phyloP scores from a whole-genome alignment of 352 stramenopile genomes.

The Phytopythium aichiense region DNA sequence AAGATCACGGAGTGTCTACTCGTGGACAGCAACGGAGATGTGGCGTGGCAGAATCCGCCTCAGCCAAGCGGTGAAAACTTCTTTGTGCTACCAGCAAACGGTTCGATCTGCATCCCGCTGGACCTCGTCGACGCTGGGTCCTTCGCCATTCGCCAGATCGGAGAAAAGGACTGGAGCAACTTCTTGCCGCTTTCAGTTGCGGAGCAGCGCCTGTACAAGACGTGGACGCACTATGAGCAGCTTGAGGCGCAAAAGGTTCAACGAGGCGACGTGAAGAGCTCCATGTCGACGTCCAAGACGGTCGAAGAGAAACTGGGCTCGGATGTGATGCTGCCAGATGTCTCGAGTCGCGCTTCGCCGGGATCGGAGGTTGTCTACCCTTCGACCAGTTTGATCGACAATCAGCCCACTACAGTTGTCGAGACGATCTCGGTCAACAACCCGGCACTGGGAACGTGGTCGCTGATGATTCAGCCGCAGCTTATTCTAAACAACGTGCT shows the following conservation, averaged over 20 bases:
- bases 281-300: slow-evolving; percentile 44
- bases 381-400: slow-evolving; percentile 69
- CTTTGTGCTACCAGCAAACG: slow-evolving; percentile 48
- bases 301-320: slow-evolving; percentile 70
- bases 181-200: slow-evolving; percentile 58
- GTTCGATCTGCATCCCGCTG: slow-evolving; percentile 63
- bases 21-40: slow-evolving; percentile 40
- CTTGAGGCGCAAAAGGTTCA: slow-evolving; percentile 57
- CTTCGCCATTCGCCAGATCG: slow-evolving; percentile 82
- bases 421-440: slow-evolving; percentile 74
- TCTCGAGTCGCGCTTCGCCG: slow-evolving; percentile 32
- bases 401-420: slow-evolving; percentile 75
- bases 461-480: slow-evolving; percentile 78
- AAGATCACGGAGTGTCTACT: slow-evolving; percentile 78
- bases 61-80: slow-evolving; percentile 50
- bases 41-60: slow-evolving; percentile 53
- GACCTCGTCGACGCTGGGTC: slow-evolving; percentile 61
- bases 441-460: slow-evolving; percentile 54
- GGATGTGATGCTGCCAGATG: slow-evolving; percentile 45
- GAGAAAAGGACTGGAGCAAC: slow-evolving; percentile 86
- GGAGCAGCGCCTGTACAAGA: slow-evolving; percentile 74
- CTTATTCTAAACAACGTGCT: slow-evolving; percentile 79
- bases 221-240: slow-evolving; percentile 69
- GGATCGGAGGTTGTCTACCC: slow-evolving; percentile 71
- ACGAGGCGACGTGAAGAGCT: slow-evolving; percentile 36